Evolutionary conservation across 495 filamentous ascomycete species (phyloP).

Genomic region (Cladorrhinum samala): DNA sequence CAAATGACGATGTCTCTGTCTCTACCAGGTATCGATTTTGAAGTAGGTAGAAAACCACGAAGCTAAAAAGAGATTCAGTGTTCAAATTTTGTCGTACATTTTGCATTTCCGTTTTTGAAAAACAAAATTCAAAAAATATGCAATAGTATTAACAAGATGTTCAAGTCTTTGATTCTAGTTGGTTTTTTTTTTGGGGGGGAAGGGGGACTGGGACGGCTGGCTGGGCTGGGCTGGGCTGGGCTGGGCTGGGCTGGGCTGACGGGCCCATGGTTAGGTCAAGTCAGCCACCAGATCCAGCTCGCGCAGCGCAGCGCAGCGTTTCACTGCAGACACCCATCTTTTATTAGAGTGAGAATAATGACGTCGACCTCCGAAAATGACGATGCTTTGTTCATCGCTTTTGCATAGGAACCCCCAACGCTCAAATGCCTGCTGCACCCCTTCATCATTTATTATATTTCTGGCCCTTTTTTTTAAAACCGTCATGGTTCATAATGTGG

Average conservation of each 20-base stretch:
- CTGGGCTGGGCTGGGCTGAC: too few species aligned
- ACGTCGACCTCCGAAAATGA: conserved; percentile 4
- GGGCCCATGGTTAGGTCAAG: neutral
- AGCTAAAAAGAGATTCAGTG: neutral
- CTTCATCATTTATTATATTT: too few species aligned
- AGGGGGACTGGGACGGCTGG: neutral
- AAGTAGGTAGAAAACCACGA: too few species aligned
- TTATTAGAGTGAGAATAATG: neutral
- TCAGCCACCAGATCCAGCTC: neutral
- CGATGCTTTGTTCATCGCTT: conserved; percentile 6
- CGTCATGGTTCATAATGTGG: neutral
- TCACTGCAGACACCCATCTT: neutral
- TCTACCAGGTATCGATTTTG: too few species aligned
- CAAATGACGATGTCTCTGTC: too few species aligned
- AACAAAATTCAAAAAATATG: too few species aligned
- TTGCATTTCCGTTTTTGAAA: neutral
- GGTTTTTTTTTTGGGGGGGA: neutral
- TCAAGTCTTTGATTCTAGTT: too few species aligned
- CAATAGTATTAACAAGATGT: too few species aligned
- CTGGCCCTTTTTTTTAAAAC: neutral
- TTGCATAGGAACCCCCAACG: too few species aligned
- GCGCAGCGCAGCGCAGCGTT: neutral
- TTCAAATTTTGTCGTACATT: neutral
- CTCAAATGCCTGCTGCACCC: too few species aligned
- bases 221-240: too few species aligned